Evolutionary conservation across 768 basidiomycete genomes (phyloP).

Genomic region (Tulasnella sp.): DNA sequence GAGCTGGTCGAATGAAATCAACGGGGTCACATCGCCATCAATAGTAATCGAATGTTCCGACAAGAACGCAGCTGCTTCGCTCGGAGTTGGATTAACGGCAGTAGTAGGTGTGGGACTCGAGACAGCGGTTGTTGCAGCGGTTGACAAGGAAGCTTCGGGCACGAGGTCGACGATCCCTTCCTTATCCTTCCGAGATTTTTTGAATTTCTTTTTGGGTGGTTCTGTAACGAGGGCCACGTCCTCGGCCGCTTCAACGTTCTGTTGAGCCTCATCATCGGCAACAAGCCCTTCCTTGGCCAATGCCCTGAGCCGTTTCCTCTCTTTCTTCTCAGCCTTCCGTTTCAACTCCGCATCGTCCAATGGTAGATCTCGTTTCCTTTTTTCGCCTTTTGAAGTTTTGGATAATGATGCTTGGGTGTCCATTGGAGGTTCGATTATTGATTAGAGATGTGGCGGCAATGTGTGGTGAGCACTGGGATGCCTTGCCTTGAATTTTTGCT

Average conservation of each 20-base stretch:
- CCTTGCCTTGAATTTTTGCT: too few species aligned
- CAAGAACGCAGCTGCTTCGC: background rate
- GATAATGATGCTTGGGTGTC: background rate
- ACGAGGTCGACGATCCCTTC: constrained; percentile 29
- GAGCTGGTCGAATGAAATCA: constrained; percentile 66
- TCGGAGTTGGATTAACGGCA: background rate
- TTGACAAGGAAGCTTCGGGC: background rate
- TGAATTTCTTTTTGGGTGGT: constrained; percentile 26
- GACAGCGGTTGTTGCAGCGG: background rate
- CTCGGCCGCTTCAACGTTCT: background rate
- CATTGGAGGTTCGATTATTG: background rate
- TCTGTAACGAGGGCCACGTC: constrained; percentile 8
- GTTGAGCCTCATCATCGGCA: background rate
- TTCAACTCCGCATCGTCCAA: constrained; percentile 4
- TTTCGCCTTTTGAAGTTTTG: too few species aligned
- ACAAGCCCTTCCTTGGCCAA: constrained; percentile 8
- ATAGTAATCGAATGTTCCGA: constrained; percentile 36
- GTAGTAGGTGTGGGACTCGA: constrained; percentile 1
- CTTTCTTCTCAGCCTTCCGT: constrained; percentile 14
- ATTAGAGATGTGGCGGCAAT: too few species aligned
- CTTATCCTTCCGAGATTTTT: constrained; percentile 25
- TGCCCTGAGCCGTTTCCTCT: constrained; percentile 3
- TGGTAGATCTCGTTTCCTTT: background rate
- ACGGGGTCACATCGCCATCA: constrained; percentile 44
- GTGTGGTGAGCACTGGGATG: too few species aligned